phyloP scores from a whole-genome alignment of 2,329 filamentous ascomycete genomes.

The Lasiodiplodia theobromae region DNA sequence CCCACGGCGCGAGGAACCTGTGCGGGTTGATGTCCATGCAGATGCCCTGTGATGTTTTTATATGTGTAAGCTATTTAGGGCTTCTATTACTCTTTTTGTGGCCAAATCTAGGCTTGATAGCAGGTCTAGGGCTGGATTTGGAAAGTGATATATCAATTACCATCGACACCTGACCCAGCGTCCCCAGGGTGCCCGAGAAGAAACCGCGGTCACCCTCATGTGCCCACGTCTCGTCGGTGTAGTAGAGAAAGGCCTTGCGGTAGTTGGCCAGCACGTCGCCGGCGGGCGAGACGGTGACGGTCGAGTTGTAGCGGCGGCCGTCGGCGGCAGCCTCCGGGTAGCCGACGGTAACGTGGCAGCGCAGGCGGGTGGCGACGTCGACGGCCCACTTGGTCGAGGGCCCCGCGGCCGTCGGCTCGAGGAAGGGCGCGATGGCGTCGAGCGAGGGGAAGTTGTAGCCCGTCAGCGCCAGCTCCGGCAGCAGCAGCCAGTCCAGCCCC shows the following conservation, averaged over 20 bases:
- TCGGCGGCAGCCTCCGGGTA: constrained; percentile 69
- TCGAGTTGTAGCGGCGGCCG: constrained; percentile 60
- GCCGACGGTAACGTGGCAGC: constrained; percentile 73
- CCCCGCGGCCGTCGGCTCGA: constrained; percentile 71
- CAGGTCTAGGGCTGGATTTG: neutral
- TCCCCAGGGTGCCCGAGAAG: constrained; percentile 45
- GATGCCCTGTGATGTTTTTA: constrained; percentile 45
- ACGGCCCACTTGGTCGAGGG: constrained; percentile 76
- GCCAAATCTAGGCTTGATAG: too few relatives aligned
- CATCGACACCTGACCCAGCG: constrained; percentile 41
- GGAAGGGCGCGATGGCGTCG: constrained; percentile 69
- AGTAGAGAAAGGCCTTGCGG: constrained; percentile 71
- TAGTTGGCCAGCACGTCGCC: constrained; percentile 66
- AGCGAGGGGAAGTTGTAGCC: constrained; percentile 81
- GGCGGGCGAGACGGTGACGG: constrained; percentile 62
- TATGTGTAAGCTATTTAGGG: neutral
- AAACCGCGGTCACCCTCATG: constrained; percentile 55
- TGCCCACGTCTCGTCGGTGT: constrained; percentile 72
- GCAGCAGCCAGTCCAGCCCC: constrained; percentile 72
- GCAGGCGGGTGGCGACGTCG: constrained; percentile 68
- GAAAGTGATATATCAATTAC: neutral
- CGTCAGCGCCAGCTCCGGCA: constrained; percentile 79
- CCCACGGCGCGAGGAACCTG: constrained; percentile 65
- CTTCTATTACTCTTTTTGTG: too few relatives aligned
- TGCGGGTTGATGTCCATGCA: constrained; percentile 70